Evolutionary conservation across 2,329 filamentous ascomycete genomes (phyloP).

Genomic region (Myriosclerotinia duriaeana): DNA sequence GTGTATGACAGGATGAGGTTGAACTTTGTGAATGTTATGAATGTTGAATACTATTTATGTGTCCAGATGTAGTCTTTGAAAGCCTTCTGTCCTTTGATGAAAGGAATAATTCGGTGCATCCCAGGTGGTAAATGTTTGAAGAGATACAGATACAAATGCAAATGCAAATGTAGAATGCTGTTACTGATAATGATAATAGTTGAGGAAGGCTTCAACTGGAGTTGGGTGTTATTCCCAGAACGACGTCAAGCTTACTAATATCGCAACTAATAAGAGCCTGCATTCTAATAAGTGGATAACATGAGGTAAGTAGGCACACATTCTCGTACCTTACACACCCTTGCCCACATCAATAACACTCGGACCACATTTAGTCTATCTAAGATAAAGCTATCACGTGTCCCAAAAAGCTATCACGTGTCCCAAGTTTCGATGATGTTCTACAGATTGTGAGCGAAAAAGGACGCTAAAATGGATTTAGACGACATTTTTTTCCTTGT

Average conservation of each 20-base stretch:
- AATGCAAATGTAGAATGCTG: too few species aligned
- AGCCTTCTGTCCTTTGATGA: neutral
- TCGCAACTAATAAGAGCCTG: neutral
- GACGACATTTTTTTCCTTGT: constrained; percentile 16
- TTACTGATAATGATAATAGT: too few species aligned
- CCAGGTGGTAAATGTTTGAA: neutral
- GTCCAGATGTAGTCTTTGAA: neutral
- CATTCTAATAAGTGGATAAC: neutral
- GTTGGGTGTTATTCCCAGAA: neutral
- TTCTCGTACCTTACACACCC: neutral
- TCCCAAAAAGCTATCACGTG: neutral
- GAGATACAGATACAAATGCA: neutral
- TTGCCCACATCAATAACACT: neutral
- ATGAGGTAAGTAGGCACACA: neutral
- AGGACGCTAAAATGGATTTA: constrained; percentile 21
- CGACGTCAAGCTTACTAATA: constrained; percentile 8
- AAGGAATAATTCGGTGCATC: neutral
- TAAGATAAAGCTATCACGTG: neutral
- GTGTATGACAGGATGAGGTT: neutral
- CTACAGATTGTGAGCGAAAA: constrained; percentile 10
- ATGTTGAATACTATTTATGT: constrained; percentile 9
- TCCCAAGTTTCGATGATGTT: constrained; percentile 19
- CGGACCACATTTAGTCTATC: neutral
- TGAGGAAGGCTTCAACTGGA: neutral
- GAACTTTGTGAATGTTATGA: neutral